Evolutionary conservation across 2,329 filamentous ascomycete species (phyloP).

Genomic region (Byssochlamys sp.): DNA sequence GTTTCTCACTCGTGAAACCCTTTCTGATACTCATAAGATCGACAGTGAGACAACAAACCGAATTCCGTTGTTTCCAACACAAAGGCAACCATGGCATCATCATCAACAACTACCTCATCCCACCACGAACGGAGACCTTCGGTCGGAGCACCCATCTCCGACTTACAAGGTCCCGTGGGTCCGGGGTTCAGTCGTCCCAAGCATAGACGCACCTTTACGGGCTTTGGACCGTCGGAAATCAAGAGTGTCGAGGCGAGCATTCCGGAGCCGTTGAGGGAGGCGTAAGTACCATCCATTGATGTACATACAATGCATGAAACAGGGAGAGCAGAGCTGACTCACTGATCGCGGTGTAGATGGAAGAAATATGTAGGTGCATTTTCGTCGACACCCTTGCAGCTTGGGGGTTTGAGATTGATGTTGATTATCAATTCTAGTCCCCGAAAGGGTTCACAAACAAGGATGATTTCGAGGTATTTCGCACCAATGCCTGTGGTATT

Average conservation of each 20-base stretch:
- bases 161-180: conserved; percentile 77
- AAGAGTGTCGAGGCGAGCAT: conserved; percentile 86
- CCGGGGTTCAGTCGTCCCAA: conserved; percentile 82
- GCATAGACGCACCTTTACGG: conserved; percentile 93
- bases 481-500: background rate
- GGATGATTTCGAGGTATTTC: conserved; percentile 61
- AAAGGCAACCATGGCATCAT: background rate
- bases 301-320: background rate
- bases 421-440: conserved; percentile 34
- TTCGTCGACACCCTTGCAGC: background rate
- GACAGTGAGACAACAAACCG: no score
- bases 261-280: conserved; percentile 75
- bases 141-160: conserved; percentile 69
- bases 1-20: background rate
- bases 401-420: background rate
- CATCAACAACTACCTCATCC: background rate
- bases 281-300: conserved; percentile 46
- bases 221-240: conserved; percentile 82
- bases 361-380: conserved; percentile 45
- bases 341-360: conserved; percentile 39
- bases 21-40: no score
- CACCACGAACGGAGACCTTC: conserved; percentile 69
- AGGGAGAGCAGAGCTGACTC: conserved; percentile 6
- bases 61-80: background rate
- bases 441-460: conserved; percentile 63